These are phyloP conservation scores for Pachyrhizus erosus DNA, from an alignment of 306 rosid species.

Conservation along the genomic window DNA sequence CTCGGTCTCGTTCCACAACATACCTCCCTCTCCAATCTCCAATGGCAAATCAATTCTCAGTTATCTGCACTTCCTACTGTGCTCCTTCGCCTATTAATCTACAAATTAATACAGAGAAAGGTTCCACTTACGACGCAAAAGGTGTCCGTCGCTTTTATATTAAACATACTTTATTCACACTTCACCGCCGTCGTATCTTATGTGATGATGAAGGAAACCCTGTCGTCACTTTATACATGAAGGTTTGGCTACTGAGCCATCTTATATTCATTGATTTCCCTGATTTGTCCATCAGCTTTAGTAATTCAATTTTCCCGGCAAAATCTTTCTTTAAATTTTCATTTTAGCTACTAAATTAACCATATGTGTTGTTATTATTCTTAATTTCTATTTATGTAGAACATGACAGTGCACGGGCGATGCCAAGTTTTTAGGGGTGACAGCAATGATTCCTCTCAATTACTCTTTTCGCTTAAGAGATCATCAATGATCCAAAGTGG, in stretches of 20 bases:
- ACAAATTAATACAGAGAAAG: neutral
- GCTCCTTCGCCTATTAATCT: neutral
- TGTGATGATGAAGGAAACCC: neutral
- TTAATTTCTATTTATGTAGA: too few species aligned
- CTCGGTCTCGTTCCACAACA: too few species aligned
- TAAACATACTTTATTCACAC: neutral
- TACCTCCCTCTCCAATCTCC: too few species aligned
- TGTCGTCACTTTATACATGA: neutral
- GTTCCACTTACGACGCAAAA: neutral
- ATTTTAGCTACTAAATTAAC: too few species aligned
- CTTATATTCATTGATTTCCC: too few species aligned
- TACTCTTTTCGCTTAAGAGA: neutral
- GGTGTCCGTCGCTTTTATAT: neutral
- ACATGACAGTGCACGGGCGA: too few species aligned
- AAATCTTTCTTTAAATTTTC: too few species aligned
- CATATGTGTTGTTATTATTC: too few species aligned
- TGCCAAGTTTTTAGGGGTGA: too few species aligned
- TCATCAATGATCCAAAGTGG: neutral
- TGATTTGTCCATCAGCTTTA: too few species aligned
- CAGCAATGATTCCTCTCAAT: too few species aligned
- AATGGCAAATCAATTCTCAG: neutral
- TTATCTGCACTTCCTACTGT: neutral
- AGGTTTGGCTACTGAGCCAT: conserved; percentile 1
- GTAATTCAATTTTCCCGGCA: too few species aligned
- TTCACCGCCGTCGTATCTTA: conserved; percentile 5